Evolutionary conservation across 176 grass and related monocot species (phyloP).

Genomic region (Oryza meridionalis): DNA sequence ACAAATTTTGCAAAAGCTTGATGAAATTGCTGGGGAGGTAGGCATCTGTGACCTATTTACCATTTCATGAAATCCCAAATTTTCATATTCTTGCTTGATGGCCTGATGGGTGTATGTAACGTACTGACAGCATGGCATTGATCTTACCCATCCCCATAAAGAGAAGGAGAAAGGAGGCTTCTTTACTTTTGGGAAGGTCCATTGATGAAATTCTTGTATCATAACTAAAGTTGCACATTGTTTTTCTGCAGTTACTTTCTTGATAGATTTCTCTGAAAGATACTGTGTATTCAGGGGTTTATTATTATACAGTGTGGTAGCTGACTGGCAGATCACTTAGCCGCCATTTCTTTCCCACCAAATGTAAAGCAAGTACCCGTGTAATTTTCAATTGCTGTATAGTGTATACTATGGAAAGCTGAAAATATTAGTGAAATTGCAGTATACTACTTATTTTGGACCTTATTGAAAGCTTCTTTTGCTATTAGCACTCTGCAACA

Average conservation of each 20-base stretch:
- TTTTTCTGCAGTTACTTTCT: neutral
- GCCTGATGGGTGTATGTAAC: neutral
- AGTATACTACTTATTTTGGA: neutral
- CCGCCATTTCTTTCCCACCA: neutral
- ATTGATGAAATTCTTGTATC: neutral
- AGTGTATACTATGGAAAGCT: neutral
- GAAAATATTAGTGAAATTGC: neutral
- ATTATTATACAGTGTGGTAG: neutral
- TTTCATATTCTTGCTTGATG: neutral
- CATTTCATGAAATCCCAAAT: neutral
- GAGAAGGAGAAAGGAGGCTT: constrained; percentile 27
- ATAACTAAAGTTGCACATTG: constrained; percentile 4
- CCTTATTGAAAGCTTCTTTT: neutral
- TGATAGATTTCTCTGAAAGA: neutral
- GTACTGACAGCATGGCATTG: neutral
- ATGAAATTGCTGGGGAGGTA: constrained; percentile 66
- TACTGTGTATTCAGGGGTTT: neutral
- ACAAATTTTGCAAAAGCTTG: constrained; percentile 54
- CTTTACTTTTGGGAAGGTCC: constrained; percentile 36
- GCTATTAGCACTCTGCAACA: neutral
- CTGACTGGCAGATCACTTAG: neutral
- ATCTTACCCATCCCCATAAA: constrained; percentile 29
- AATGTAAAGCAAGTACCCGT: neutral
- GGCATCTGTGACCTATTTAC: neutral
- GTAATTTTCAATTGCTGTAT: neutral